Percentiles rank a stretch among this genome's conserved stretches.
Evolutionary conservation across 441 rosid species (phyloP).

Genomic region (Gossypium gossypioides): DNA sequence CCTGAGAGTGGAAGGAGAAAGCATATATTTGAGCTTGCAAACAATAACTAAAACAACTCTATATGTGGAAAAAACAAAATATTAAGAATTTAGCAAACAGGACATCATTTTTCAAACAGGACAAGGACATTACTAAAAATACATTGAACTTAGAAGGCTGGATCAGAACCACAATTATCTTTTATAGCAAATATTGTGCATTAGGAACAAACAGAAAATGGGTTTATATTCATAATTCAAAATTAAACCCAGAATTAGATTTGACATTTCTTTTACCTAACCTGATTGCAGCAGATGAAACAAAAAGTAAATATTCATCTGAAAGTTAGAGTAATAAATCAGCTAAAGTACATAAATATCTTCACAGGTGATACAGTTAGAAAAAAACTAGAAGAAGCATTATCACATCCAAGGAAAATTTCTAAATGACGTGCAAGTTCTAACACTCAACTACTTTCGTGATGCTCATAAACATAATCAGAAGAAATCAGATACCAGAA

Average conservation of each 20-base stretch:
- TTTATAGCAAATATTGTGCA: background rate
- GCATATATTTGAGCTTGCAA: background rate
- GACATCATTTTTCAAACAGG: background rate
- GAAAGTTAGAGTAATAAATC: background rate
- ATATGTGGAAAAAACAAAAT: background rate
- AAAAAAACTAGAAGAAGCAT: background rate
- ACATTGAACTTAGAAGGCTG: background rate
- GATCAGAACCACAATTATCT: background rate
- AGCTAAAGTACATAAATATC: background rate
- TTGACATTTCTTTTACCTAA: background rate
- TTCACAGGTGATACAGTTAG: background rate
- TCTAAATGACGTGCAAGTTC: background rate
- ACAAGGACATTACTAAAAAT: background rate
- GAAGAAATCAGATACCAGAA: background rate
- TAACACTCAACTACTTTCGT: background rate
- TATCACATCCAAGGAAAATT: background rate
- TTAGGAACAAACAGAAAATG: background rate
- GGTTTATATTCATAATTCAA: background rate
- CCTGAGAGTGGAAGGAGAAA: conserved; percentile 32
- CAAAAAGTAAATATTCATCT: background rate
- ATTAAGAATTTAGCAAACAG: background rate
- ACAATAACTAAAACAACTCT: background rate
- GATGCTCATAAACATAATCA: background rate
- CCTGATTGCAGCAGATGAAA: background rate
- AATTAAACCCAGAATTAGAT: background rate